Conservation (phyloP, 164 flowering plant species). For the Dillenia turbinata region DNA sequence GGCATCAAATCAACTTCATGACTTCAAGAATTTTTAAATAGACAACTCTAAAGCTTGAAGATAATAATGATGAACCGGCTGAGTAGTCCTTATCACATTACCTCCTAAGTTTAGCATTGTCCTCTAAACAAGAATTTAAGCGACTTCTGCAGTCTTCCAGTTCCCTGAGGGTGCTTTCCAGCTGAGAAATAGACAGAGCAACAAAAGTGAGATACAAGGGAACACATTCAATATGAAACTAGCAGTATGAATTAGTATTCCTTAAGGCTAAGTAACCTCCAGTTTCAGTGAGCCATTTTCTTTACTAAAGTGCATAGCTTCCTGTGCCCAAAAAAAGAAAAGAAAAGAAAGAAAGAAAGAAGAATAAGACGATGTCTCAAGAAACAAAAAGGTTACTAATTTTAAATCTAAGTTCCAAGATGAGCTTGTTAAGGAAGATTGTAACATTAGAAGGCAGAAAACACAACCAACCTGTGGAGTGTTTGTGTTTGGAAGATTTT, state of each 20-base stretch:
- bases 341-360: background rate
- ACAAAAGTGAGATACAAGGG: constrained; percentile 1
- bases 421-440: background rate
- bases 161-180: constrained; percentile 46
- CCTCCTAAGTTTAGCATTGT: constrained; percentile 72
- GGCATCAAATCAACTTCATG: background rate
- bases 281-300: constrained; percentile 34
- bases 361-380: background rate
- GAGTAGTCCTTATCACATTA: constrained; percentile 10
- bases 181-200: constrained; percentile 31
- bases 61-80: too few relatives aligned
- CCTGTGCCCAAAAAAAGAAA: constrained; percentile 30
- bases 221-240: background rate
- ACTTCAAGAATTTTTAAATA: too few relatives aligned
- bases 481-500: constrained; percentile 16
- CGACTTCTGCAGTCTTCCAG: constrained; percentile 57
- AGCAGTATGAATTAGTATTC: too few relatives aligned
- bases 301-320: constrained; percentile 16
- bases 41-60: too few relatives aligned
- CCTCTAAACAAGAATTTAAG: constrained; percentile 59
- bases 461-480: constrained; percentile 32
- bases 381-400: background rate
- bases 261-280: constrained; percentile 45
- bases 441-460: background rate
- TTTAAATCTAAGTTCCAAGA: background rate